Conservation (phyloP, 179 eudicot species). For the Camellia oleifera region DNA sequence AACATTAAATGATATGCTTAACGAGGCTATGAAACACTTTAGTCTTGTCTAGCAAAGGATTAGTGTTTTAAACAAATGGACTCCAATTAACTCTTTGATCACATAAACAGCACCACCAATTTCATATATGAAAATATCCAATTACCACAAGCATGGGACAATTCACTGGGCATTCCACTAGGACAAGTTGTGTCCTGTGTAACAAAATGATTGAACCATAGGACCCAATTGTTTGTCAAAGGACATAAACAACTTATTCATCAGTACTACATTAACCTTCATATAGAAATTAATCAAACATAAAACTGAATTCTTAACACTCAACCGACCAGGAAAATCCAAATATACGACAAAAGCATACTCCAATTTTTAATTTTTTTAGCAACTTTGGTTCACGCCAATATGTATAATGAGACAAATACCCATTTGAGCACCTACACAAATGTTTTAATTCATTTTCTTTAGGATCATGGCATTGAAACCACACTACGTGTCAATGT, state of each 20-base stretch:
- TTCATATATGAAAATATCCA: background rate
- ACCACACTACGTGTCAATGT: background rate
- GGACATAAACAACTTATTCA: background rate
- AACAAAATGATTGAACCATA: background rate
- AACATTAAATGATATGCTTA: background rate
- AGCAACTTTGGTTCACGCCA: too few relatives aligned
- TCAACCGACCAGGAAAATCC: too few relatives aligned
- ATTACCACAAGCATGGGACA: background rate
- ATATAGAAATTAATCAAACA: background rate
- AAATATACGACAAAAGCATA: too few relatives aligned
- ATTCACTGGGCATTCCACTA: background rate
- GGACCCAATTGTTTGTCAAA: too few relatives aligned
- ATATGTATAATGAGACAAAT: background rate
- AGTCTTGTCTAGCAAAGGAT: background rate
- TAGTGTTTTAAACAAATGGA: background rate
- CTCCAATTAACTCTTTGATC: background rate
- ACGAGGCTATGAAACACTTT: background rate
- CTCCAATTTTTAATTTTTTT: too few relatives aligned
- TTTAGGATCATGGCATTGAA: background rate
- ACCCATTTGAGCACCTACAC: background rate
- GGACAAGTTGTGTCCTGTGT: background rate
- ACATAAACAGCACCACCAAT: background rate
- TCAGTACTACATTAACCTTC: background rate
- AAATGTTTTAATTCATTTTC: background rate
- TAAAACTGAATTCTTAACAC: background rate